These are phyloP conservation scores for Aspergillus costaricaensis DNA, from an alignment of 2,329 filamentous ascomycete species.

Conservation along the genomic window DNA sequence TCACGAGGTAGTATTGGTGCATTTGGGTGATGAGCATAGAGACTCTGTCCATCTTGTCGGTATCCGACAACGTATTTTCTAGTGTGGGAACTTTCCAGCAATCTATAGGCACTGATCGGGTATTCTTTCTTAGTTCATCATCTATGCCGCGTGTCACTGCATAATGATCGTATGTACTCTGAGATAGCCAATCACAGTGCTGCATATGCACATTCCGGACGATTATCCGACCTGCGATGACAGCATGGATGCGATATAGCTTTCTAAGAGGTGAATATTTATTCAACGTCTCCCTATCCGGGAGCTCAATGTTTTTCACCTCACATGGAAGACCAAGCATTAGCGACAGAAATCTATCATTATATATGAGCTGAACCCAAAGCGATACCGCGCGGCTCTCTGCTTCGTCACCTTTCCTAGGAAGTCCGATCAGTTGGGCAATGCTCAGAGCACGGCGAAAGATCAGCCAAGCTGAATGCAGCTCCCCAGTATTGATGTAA, in stretches of 20 bases:
- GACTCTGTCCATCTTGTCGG: neutral
- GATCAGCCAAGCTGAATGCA: neutral
- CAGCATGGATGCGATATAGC: neutral
- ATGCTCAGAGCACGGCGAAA: neutral
- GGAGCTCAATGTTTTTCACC: neutral
- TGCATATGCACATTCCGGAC: neutral
- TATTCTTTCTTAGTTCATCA: neutral
- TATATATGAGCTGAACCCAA: constrained; percentile 6
- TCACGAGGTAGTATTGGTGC: constrained; percentile 4
- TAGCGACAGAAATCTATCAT: constrained; percentile 7
- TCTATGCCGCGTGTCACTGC: neutral
- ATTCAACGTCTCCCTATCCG: neutral
- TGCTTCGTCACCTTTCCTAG: neutral
- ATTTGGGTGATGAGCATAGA: constrained; percentile 3
- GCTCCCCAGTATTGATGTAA: neutral
- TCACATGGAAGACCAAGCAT: neutral
- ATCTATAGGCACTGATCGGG: neutral
- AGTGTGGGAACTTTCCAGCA: neutral
- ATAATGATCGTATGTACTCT: neutral
- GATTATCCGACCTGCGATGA: neutral
- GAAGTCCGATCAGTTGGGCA: neutral
- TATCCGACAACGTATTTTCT: neutral
- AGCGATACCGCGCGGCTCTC: neutral
- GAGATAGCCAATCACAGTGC: neutral
- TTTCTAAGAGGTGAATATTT: neutral